Evolutionary conservation across 139 green algal genomes (phyloP), one percentile per base, ranked within the genome.

Genomic region (Auxenochlorella pyrenoidosa): DNA sequence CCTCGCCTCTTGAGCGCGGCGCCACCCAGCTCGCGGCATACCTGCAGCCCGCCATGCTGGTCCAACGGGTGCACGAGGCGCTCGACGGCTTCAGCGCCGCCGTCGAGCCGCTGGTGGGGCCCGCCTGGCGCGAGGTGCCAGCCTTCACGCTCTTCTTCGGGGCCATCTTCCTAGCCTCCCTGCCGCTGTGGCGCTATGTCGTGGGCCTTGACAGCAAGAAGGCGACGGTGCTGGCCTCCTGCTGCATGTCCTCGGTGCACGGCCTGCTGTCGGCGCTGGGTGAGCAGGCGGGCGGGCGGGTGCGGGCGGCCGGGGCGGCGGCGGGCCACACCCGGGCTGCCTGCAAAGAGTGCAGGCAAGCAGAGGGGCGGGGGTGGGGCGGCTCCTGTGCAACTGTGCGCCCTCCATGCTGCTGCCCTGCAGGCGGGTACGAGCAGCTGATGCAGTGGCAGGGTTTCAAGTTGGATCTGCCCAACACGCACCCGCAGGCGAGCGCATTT

Each of bases 191-290:
- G 79, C 58, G 38, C 58, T 84, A 84, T 36, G 58, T 73, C 8
- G 79, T 44, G 60, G 80, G 85, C 16, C 15, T 89, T 60, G 36
- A 82, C 16, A 34, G 58, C 10, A 15, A 58, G 21, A 83, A 85
- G 36, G 76, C 85, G 26, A n/a, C 76, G 24, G 34, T 89, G n/a
- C 85, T 89, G n/a, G 34, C 58, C 60, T 81, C 63, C 43, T 89
- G 85, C 60, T 68, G 44, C 36, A 89, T 89, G 76, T 78, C 54
- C 15, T 59, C 21, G 22, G 71, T 87, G 54, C 83, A 87, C 38
- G 83, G 70, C 38, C 5, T 66, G 28, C 38, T 87, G 71, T 75
- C 2, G 4, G 51, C 71, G n/a, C 51, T 79, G 63, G 71, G 71
- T 87, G 63, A 34, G 63, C 30, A 13, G 19, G 6, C 13, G 2